These are phyloP conservation scores for Pythium periplocum DNA, from an alignment of 352 stramenopile genomes.

Conservation along the genomic window DNA sequence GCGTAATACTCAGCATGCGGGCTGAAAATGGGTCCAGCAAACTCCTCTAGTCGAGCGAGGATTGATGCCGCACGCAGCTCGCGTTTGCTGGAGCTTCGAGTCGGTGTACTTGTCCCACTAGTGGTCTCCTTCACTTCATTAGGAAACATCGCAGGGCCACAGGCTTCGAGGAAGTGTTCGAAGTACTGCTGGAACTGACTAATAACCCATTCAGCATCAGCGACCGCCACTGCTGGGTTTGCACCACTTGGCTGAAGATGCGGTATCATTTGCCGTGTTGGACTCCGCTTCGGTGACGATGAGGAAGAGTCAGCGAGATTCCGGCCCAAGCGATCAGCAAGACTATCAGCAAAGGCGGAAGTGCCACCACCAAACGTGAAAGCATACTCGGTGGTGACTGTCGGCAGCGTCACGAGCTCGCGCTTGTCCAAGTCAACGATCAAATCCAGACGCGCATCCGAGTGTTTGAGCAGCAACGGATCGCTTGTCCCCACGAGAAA, in stretches of 20 bases:
- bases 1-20: constrained; percentile 38
- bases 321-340: constrained; percentile 26
- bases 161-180: constrained; percentile 44
- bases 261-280: too few relatives aligned
- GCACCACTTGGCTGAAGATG: constrained; percentile 9
- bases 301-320: constrained; percentile 8
- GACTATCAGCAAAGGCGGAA: constrained; percentile 22
- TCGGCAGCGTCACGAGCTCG: constrained; percentile 47
- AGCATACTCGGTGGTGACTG: constrained; percentile 38
- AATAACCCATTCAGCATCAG: constrained; percentile 58
- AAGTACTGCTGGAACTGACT: constrained; percentile 60
- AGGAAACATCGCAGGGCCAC: constrained; percentile 22
- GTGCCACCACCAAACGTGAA: constrained; percentile 48
- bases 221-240: constrained; percentile 2
- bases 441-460: constrained; percentile 41
- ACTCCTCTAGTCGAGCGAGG: constrained; percentile 42
- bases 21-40: constrained; percentile 38
- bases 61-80: constrained; percentile 42
- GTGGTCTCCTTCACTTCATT: background rate
- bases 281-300: too few relatives aligned
- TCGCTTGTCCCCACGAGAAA: constrained; percentile 57
- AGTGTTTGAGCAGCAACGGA: constrained; percentile 43
- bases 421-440: constrained; percentile 58
- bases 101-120: background rate
- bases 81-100: constrained; percentile 3